Conservation (phyloP, 208 protist genomes). For the Crithidia acanthocephali region DNA sequence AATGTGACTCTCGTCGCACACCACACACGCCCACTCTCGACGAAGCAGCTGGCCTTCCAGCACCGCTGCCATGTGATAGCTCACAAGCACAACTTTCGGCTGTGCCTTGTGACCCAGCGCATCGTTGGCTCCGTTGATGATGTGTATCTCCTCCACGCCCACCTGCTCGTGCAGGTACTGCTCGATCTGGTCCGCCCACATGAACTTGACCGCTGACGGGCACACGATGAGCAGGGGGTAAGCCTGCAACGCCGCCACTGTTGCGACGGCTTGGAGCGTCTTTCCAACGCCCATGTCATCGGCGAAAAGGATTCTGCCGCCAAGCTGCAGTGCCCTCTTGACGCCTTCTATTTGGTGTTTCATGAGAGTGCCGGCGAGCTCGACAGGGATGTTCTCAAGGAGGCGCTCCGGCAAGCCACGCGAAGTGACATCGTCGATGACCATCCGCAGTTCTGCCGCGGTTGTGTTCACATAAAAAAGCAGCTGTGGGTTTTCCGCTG, state of each 20-base stretch:
- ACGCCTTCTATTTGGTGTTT: slow-evolving; percentile 76
- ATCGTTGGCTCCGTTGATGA: slow-evolving; percentile 72
- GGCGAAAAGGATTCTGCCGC: slow-evolving; percentile 61
- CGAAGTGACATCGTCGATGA: not conserved
- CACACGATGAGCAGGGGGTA: slow-evolving; percentile 83
- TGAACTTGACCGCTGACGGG: slow-evolving; percentile 71
- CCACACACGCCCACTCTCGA: slow-evolving; percentile 54
- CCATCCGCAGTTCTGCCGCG: slow-evolving; percentile 1
- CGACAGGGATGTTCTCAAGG: slow-evolving; percentile 27
- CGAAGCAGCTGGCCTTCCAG: slow-evolving; percentile 44
- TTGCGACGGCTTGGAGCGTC: slow-evolving; percentile 74
- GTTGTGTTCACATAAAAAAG: slow-evolving; percentile 36
- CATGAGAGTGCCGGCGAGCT: slow-evolving; percentile 33
- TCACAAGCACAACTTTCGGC: slow-evolving; percentile 78
- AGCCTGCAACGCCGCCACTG: slow-evolving; percentile 51
- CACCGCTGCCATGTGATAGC: slow-evolving; percentile 82
- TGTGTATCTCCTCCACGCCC: slow-evolving; percentile 67
- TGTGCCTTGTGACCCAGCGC: slow-evolving; percentile 31
- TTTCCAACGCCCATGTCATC: slow-evolving; percentile 92
- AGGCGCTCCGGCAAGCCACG: not conserved
- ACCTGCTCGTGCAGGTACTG: slow-evolving; percentile 73
- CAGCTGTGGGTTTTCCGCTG: slow-evolving; percentile 19
- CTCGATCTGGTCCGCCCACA: slow-evolving; percentile 86
- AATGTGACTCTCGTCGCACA: slow-evolving; percentile 84
- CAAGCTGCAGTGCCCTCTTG: slow-evolving; percentile 46